Evolutionary conservation across 2,329 filamentous ascomycete species (phyloP).

Genomic region (Sporothrix sp.): DNA sequence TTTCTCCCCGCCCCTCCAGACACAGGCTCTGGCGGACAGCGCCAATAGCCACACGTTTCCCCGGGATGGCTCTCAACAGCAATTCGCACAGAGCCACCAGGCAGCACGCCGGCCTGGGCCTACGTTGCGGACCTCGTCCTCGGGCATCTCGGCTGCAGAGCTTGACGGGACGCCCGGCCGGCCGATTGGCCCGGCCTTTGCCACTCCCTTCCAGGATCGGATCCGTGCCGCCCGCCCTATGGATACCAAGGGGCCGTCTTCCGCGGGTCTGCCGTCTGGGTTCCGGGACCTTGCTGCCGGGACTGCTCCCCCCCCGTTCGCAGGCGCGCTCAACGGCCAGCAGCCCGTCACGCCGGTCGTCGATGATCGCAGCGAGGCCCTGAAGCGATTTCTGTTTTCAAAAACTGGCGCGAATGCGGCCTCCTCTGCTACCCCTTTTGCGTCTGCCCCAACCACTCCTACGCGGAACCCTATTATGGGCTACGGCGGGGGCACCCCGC

Average conservation of each 20-base stretch:
- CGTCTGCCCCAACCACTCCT: background rate
- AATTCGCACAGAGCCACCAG: conserved; percentile 9
- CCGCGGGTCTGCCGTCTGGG: background rate
- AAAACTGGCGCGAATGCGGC: conserved; percentile 13
- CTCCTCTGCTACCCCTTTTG: background rate
- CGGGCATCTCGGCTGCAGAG: conserved; percentile 58
- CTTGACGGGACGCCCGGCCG: conserved; percentile 49
- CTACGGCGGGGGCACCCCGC: too few species aligned
- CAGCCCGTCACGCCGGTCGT: conserved; percentile 18
- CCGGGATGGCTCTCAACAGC: conserved; percentile 6
- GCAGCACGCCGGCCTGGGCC: conserved; percentile 30
- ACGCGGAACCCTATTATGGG: background rate
- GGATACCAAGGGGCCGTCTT: conserved; percentile 16
- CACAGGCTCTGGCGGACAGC: conserved; percentile 24
- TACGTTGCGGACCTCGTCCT: conserved; percentile 34
- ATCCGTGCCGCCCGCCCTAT: conserved; percentile 44
- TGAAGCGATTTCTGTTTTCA: conserved; percentile 49
- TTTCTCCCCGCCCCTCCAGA: conserved; percentile 40
- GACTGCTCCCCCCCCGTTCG: background rate
- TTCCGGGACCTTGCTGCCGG: conserved; percentile 10
- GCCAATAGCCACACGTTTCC: conserved; percentile 9
- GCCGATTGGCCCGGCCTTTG: conserved; percentile 56
- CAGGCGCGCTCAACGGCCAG: background rate
- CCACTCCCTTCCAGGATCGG: conserved; percentile 54
- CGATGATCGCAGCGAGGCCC: conserved; percentile 35